A percentile compares a stretch with the other conserved stretches of the same genome.
These are phyloP conservation scores for Hysterium pulicare DNA, from an alignment of 2,329 filamentous ascomycete genomes.

Conservation along the genomic window DNA sequence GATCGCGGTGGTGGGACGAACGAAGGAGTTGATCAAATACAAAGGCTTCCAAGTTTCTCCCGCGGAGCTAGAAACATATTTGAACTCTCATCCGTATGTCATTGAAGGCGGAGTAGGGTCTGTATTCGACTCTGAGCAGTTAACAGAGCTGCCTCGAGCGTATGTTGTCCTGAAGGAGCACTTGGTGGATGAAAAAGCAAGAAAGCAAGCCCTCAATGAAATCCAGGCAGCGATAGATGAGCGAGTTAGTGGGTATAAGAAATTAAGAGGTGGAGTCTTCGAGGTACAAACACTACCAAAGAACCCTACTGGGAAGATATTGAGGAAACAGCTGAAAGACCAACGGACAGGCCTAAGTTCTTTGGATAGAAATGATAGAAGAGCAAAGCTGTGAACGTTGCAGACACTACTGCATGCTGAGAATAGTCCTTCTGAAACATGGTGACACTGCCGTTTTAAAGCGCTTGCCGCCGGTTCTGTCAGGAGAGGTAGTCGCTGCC, in stretches of 20 bases:
- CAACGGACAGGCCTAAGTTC: constrained; percentile 10
- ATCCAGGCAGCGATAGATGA: constrained; percentile 29
- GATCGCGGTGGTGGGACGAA: constrained; percentile 79
- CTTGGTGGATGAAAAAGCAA: constrained; percentile 10
- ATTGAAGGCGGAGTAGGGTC: constrained; percentile 38
- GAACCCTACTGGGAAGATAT: constrained; percentile 38
- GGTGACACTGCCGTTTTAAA: no score
- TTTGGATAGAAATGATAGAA: constrained; percentile 10
- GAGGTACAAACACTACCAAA: constrained; percentile 40
- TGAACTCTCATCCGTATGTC: constrained; percentile 30
- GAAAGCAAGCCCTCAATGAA: constrained; percentile 2
- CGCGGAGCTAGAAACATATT: constrained; percentile 37
- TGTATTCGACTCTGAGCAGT: constrained; percentile 33
- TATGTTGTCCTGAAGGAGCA: constrained; percentile 10
- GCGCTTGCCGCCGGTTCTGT: no score
- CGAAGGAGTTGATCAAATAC: constrained; percentile 25
- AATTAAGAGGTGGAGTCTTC: constrained; percentile 35
- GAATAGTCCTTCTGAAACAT: no score
- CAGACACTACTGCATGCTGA: no score
- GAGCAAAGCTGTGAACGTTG: constrained; percentile 9
- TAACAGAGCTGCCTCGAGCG: constrained; percentile 29
- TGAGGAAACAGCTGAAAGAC: constrained; percentile 10
- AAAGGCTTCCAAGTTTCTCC: constrained; percentile 38
- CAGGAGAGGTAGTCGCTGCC: no score
- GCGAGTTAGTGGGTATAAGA: constrained; percentile 39